Conservation (phyloP, 208 protist species). For the Leptomonas pyrrhocoris region DNA sequence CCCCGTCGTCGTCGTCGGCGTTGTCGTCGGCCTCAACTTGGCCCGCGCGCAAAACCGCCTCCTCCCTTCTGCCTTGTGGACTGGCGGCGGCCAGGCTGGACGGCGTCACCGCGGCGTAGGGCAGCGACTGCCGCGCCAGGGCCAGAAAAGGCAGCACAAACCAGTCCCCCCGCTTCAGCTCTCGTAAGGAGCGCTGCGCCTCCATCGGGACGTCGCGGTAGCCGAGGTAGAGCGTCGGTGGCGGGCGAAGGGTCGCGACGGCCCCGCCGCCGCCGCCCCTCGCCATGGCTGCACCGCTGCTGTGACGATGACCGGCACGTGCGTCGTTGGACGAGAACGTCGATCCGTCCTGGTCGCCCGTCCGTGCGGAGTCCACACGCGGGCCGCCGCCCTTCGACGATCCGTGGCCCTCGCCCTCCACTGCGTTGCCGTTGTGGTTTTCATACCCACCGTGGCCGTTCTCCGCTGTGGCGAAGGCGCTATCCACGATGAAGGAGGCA, state of each 20-base stretch:
- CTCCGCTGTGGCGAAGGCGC: neutral
- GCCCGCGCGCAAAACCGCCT: neutral
- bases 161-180: constrained; percentile 47
- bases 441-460: neutral
- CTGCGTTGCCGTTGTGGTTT: neutral
- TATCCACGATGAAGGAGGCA: constrained; percentile 20
- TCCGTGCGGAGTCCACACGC: too few species aligned
- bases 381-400: neutral
- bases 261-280: neutral
- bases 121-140: constrained; percentile 51
- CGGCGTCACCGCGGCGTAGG: constrained; percentile 19
- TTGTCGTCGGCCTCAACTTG: neutral
- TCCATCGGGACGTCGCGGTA: constrained; percentile 58
- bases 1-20: constrained; percentile 24
- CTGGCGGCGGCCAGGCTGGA: neutral
- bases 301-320: constrained; percentile 12
- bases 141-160: constrained; percentile 74
- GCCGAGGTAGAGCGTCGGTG: constrained; percentile 66
- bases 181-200: constrained; percentile 51
- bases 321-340: neutral
- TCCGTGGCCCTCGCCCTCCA: neutral
- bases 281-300: neutral
- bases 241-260: constrained; percentile 27
- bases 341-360: neutral
- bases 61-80: neutral